Base-by-base conservation (phyloP, 208 protist species). In the Wallacemonas collosoma region DNA sequence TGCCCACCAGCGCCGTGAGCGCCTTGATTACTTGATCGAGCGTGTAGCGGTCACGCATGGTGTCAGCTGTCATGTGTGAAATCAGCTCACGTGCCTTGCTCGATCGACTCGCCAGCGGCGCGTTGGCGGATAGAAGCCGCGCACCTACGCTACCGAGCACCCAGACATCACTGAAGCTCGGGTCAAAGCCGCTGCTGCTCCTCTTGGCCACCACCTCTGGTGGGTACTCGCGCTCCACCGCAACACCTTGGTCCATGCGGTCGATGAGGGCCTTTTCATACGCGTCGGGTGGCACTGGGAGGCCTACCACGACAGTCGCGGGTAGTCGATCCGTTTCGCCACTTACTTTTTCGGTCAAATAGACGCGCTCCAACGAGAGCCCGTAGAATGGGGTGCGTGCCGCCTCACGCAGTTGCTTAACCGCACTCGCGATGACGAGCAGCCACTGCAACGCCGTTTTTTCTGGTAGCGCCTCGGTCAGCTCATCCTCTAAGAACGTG, bases 121-220 rank as follows among this genome's bases (percentile, higher is more conserved):
- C 72, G 43, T 88, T 83, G 7, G 60, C 78, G 14, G 79, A 77
- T 2, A 93, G 78, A 41, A 95, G 66, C 39, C 85, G 69, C 63
- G 79, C 69, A 2, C 75, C 82, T 9, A 92, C 39, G 4, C 80
- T 70, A 2, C 88, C 91, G 4, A 95, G 76, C 58, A 87, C 85
- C 88, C 91, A 95, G 8, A 95, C 85, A 63, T 95, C 91, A 43
- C 81, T 91, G 39, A 83, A 62, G 1, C 55, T 74, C 14, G 73
- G 51, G 70, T 93, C 74, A 64, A 93, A 93, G 35, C 50, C 62
- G 53, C 62, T 72, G 15, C 65, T 50, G 26, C 26, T 39, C 15
- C 48, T 60, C 7, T 57, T 64, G 12, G 47, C 71, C 2, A 90
- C 9, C 43, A 89, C 87, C 76, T 95, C 87, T 1, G 88, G 88